Percentiles rank a stretch among this genome's conserved stretches.
Evolutionary conservation across 2,329 filamentous ascomycete species (phyloP).

Genomic region (Rhinocladiella similis): DNA sequence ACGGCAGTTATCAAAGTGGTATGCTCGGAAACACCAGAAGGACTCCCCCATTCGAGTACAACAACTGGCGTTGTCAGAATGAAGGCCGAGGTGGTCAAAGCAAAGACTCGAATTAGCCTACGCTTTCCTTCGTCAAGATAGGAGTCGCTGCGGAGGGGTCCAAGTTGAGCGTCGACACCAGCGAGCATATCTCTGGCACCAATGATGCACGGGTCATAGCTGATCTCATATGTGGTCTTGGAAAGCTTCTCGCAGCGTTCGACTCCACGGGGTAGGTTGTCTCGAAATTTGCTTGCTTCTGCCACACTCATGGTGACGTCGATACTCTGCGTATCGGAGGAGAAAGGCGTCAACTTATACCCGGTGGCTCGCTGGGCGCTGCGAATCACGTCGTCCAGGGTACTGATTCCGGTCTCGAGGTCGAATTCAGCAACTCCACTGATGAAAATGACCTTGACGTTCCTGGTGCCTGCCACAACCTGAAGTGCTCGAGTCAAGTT

Average conservation of each 20-base stretch:
- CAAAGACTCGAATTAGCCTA: constrained; percentile 40
- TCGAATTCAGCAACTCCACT: constrained; percentile 26
- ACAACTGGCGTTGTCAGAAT: constrained; percentile 63
- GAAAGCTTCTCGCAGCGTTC: constrained; percentile 27
- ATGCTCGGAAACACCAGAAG: constrained; percentile 46
- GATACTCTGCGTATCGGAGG: constrained; percentile 22
- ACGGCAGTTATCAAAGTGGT: constrained; percentile 58
- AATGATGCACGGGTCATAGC: constrained; percentile 47
- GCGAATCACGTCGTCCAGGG: constrained; percentile 30
- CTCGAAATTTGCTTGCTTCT: constrained; percentile 7
- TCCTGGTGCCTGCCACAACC: constrained; percentile 15
- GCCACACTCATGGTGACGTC: constrained; percentile 16
- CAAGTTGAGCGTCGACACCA: constrained; percentile 33
- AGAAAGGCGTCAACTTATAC: constrained; percentile 21
- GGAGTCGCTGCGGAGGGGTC: constrained; percentile 31
- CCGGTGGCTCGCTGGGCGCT: constrained; percentile 22
- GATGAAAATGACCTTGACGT: constrained; percentile 28
- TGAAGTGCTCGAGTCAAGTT: constrained; percentile 25
- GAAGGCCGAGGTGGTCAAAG: constrained; percentile 54
- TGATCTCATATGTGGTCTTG: constrained; percentile 43
- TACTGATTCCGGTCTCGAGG: constrained; percentile 45
- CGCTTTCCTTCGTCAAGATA: constrained; percentile 41
- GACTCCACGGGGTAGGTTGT: constrained; percentile 11
- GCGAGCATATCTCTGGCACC: constrained; percentile 50
- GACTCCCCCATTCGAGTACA: constrained; percentile 64